Percentiles rank a stretch among this genome's conserved stretches.
phyloP scores from a whole-genome alignment of 495 filamentous ascomycete species.

The Letharia columbiana region DNA sequence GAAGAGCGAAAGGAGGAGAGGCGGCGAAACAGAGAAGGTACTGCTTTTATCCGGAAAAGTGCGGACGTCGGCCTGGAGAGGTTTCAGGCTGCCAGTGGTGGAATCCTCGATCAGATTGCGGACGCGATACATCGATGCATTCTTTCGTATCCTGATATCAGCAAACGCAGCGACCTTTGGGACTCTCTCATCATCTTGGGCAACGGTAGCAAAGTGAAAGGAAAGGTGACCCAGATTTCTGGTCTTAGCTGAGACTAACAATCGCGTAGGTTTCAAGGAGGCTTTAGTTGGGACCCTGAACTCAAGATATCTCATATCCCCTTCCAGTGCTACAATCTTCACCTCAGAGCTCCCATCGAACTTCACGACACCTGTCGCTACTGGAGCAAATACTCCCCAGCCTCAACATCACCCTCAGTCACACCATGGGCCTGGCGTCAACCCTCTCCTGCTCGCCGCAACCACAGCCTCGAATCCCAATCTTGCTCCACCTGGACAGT shows the following conservation, averaged over 20 bases:
- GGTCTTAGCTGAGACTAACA: neutral
- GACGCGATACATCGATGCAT: conserved; percentile 75
- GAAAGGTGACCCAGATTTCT: conserved; percentile 33
- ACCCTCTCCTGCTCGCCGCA: conserved; percentile 86
- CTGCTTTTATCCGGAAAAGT: conserved; percentile 47
- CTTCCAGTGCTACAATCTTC: conserved; percentile 87
- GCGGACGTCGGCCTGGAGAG: conserved; percentile 83
- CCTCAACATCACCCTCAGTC: conserved; percentile 29
- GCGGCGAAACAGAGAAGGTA: conserved; percentile 37
- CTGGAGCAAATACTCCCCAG: conserved; percentile 83
- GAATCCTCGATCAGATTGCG: conserved; percentile 69
- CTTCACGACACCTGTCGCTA: conserved; percentile 79
- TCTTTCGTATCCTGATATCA: conserved; percentile 65
- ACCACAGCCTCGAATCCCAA: conserved; percentile 62
- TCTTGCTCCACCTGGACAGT: conserved; percentile 25
- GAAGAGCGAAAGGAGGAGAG: conserved; percentile 33
- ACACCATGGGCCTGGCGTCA: conserved; percentile 54
- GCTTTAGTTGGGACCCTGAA: conserved; percentile 70
- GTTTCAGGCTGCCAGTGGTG: conserved; percentile 68
- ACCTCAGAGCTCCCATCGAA: conserved; percentile 90
- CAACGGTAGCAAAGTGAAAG: conserved; percentile 75
- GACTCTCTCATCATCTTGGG: conserved; percentile 82
- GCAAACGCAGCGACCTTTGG: conserved; percentile 78
- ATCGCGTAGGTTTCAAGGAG: conserved; percentile 63
- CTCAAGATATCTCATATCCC: conserved; percentile 79